These are phyloP conservation scores for Peziza echinospora DNA, from an alignment of 495 filamentous ascomycete genomes.

Conservation along the genomic window DNA sequence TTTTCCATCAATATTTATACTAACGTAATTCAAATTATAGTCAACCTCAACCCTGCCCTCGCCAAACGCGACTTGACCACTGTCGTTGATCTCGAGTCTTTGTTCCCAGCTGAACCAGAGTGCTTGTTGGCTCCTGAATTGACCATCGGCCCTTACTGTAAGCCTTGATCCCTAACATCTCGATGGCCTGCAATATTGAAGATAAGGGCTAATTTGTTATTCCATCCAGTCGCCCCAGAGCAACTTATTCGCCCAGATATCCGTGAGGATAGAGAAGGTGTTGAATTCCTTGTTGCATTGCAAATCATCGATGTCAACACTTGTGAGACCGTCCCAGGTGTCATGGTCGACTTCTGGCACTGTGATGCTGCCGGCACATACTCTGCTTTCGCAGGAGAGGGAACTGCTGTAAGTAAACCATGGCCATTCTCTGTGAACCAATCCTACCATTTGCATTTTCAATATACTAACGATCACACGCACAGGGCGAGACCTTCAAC, in stretches of 20 bases:
- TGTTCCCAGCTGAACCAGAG: not conserved
- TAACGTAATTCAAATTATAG: not conserved
- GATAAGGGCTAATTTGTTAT: too few species aligned
- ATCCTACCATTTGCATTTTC: too few species aligned
- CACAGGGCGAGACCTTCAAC: conserved; percentile 25
- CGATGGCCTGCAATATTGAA: too few species aligned
- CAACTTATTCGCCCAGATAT: conserved; percentile 33
- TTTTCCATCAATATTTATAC: not conserved
- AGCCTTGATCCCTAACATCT: conserved; percentile 10
- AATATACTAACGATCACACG: too few species aligned
- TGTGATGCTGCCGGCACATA: conserved; percentile 17
- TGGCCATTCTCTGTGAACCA: too few species aligned
- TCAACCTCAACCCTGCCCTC: not conserved
- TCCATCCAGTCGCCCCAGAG: conserved; percentile 3
- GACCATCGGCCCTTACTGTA: conserved; percentile 26
- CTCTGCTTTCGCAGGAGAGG: conserved; percentile 14
- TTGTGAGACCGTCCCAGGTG: conserved; percentile 10
- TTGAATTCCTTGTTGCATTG: conserved; percentile 13
- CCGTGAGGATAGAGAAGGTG: conserved; percentile 27
- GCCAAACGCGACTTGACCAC: not conserved
- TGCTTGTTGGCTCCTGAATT: conserved; percentile 24
- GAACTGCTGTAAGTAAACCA: conserved; percentile 6
- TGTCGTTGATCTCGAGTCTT: not conserved
- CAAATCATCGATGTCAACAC: conserved; percentile 16
- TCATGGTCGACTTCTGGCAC: conserved; percentile 18